A percentile compares a stretch with the other conserved stretches of the same genome.
phyloP scores from a whole-genome alignment of 257 asterid genomes.

The Lycium ferocissimum region DNA sequence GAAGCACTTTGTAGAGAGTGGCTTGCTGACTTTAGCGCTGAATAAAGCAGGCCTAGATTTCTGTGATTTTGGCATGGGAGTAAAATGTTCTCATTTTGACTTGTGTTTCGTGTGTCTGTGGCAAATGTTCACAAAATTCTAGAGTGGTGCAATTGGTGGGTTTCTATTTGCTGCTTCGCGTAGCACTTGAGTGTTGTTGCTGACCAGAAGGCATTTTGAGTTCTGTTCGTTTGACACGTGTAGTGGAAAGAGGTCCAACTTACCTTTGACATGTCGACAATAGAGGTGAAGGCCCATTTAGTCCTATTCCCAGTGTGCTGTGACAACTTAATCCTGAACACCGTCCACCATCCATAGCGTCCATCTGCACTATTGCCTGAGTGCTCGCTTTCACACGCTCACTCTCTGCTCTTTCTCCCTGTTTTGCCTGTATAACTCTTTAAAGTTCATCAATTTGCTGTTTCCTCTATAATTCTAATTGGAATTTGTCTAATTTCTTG shows the following conservation, averaged over 20 bases:
- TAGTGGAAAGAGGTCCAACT: slow-evolving; percentile 23
- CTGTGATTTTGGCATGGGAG: not conserved
- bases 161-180: not conserved
- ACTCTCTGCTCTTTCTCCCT: not conserved
- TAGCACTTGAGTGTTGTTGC: not conserved
- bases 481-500: slow-evolving; percentile 10
- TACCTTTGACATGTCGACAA: slow-evolving; percentile 22
- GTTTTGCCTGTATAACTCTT: not conserved
- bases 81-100: slow-evolving; percentile 1
- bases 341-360: not conserved
- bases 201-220: not conserved
- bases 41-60: slow-evolving; percentile 16
- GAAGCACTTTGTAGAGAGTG: slow-evolving; percentile 5
- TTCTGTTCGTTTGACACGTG: slow-evolving; percentile 18
- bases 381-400: not conserved
- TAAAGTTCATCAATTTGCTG: not conserved
- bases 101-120: not conserved
- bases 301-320: slow-evolving; percentile 14
- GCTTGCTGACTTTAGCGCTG: slow-evolving; percentile 19
- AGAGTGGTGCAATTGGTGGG: slow-evolving; percentile 13
- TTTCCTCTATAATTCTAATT: not conserved
- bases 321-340: slow-evolving; percentile 6
- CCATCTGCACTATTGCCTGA: not conserved
- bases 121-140: slow-evolving; percentile 24
- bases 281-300: slow-evolving; percentile 4